Evolutionary conservation across 2,329 filamentous ascomycete genomes (phyloP), one percentile per base, ranked within the genome.

Genomic region (Chaetomium globosum): DNA sequence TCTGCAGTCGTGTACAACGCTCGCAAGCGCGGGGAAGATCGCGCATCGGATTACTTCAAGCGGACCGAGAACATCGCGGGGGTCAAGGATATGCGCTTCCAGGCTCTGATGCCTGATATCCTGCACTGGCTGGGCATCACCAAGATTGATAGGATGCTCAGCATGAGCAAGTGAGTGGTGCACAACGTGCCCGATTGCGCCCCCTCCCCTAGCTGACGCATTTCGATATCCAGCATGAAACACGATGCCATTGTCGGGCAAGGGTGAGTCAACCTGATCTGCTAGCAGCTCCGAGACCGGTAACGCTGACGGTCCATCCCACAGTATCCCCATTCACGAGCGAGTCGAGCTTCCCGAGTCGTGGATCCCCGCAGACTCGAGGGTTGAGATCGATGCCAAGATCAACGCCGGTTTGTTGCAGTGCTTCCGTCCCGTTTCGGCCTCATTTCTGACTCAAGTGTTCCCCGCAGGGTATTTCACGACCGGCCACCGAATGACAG

Each of bases 361-460:
- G 36, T 88, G 95, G 85, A 97, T 98, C 72, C 95, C 95, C 13
- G 91, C 89, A 68, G 95, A 98, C 78, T 96, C 93, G 61, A 85
- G 94, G 70, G 95, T 98, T n/a, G 95, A 99, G 78, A 99, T 98
- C 74, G 95, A 98, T 78, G 95, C 95, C 65, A 98, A 98, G 82
- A 97, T 98, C 75, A 95, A 94, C 72, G 93, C 94, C 67, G 95
- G 90, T 92, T 80, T 78, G 87, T 80, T 63, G 39, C 48, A 48
- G 57, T 59, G 36, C 61, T 64, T 64, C 28, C 55, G 61, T 52
- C 48, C 23, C 51, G 33, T 61, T 62, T 65, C 52, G 36, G 31
- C 33, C 59, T 12, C 33, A 36, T 21, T 46, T 51, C 78, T 73
- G 67, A 67, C 67, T 60, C 57, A 57, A 52, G 43, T 48, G 1